Conservation (phyloP, 371 early-diverging fungal genomes). For the Mortierella sp. region DNA sequence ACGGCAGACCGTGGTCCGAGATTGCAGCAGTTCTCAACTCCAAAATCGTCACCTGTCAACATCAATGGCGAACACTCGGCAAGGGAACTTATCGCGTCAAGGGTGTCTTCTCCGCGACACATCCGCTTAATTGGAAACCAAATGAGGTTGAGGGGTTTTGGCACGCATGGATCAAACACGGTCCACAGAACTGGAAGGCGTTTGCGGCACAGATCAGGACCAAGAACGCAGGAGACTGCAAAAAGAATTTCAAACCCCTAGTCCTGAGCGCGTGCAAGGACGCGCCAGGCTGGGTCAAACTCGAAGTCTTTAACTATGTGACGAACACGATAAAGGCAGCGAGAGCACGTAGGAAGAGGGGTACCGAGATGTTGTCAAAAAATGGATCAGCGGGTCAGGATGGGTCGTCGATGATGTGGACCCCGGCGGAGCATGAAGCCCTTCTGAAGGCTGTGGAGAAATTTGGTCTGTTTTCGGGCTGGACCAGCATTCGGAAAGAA, state of each 20-base stretch:
- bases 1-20: slow-evolving; percentile 17
- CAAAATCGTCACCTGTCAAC: slow-evolving; percentile 29
- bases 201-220: slow-evolving; percentile 7
- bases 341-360: not conserved
- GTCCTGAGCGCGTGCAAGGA: slow-evolving; percentile 23
- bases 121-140: slow-evolving; percentile 5
- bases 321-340: slow-evolving; percentile 14
- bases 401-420: slow-evolving; percentile 13
- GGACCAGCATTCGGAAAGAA: slow-evolving; percentile 25
- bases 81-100: slow-evolving; percentile 28
- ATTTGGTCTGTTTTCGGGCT: slow-evolving; percentile 41
- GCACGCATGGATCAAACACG: slow-evolving; percentile 18
- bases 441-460: slow-evolving; percentile 39
- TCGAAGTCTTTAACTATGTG: slow-evolving; percentile 32
- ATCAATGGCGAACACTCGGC: slow-evolving; percentile 41
- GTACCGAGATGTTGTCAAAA: not conserved
- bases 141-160: slow-evolving; percentile 31
- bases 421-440: slow-evolving; percentile 27
- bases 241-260: slow-evolving; percentile 4
- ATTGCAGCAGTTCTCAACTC: slow-evolving; percentile 13
- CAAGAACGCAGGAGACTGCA: slow-evolving; percentile 11
- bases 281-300: slow-evolving; percentile 41
- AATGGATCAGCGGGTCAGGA: not conserved
- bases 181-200: slow-evolving; percentile 6
- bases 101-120: not conserved